Conservation (phyloP, 2,329 filamentous ascomycete species). For the Colletotrichum coccodes region DNA sequence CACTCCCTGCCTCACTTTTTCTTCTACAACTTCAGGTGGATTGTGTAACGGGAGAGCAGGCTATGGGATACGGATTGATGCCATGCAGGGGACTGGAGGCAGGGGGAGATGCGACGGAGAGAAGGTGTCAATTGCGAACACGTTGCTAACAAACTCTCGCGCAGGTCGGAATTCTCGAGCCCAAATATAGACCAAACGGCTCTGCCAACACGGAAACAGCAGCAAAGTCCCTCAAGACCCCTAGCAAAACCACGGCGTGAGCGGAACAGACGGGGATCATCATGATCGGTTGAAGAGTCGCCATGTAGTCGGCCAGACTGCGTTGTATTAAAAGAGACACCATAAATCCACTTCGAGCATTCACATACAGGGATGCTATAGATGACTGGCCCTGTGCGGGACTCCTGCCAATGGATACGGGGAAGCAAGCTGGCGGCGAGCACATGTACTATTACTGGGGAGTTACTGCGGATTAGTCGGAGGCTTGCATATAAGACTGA, state of each 20-base stretch:
- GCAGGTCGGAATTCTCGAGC: conserved; percentile 54
- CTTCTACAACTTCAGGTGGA: neutral
- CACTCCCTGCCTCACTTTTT: neutral
- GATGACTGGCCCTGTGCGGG: neutral
- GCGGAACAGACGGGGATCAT: neutral
- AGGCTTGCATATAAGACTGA: neutral
- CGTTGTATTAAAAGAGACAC: too few relatives aligned
- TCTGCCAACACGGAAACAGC: conserved; percentile 24
- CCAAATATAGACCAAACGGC: conserved; percentile 41
- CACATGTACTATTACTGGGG: neutral
- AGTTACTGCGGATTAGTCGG: neutral
- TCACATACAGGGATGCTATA: too few relatives aligned
- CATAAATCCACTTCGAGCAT: too few relatives aligned
- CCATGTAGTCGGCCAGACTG: neutral
- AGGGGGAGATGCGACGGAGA: neutral
- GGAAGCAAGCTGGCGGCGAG: neutral
- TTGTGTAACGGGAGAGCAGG: neutral
- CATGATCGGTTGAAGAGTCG: neutral
- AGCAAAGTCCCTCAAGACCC: conserved; percentile 25
- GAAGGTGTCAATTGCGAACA: neutral
- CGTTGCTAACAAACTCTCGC: neutral
- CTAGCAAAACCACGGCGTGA: neutral
- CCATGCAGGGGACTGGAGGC: neutral
- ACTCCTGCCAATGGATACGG: neutral
- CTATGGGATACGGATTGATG: neutral